A percentile compares a stretch with the other conserved stretches of the same genome.
Evolutionary conservation across 1,139 yeast genomes (phyloP).

Genomic region (Martiniozyma asiatica): DNA sequence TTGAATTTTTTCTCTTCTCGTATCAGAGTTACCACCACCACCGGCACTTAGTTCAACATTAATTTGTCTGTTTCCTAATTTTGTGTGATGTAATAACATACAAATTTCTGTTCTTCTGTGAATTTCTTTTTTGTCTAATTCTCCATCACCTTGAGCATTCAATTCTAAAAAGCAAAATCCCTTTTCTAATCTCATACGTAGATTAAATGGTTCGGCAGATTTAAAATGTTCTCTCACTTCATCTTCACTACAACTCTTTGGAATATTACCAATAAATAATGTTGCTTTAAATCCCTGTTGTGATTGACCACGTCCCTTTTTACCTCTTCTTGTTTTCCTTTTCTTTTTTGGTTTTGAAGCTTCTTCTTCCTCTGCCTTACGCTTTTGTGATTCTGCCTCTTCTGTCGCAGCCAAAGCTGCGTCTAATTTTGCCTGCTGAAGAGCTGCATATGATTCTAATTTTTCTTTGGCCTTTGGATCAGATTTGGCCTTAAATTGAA

Average conservation of each 20-base stretch:
- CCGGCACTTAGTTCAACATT: slow-evolving; percentile 96
- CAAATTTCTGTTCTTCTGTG: slow-evolving; percentile 76
- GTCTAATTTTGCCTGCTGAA: slow-evolving; percentile 18
- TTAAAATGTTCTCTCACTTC: slow-evolving; percentile 68
- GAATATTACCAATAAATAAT: slow-evolving; percentile 85
- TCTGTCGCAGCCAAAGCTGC: too few species aligned
- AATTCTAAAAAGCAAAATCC: slow-evolving; percentile 94
- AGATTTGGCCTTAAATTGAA: slow-evolving; percentile 48
- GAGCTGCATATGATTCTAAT: slow-evolving; percentile 2
- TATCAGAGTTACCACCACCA: slow-evolving; percentile 86
- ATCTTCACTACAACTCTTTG: slow-evolving; percentile 53
- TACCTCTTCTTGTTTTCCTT: slow-evolving; percentile 68
- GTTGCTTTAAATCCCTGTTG: slow-evolving; percentile 59
- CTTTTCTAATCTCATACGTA: slow-evolving; percentile 70
- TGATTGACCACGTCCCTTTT: slow-evolving; percentile 42
- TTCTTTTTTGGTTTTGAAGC: slow-evolving; percentile 30
- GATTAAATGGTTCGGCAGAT: slow-evolving; percentile 55
- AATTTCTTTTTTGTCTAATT: slow-evolving; percentile 41
- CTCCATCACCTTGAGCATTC: slow-evolving; percentile 26
- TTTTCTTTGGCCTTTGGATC: slow-evolving; percentile 2
- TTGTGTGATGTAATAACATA: slow-evolving; percentile 67
- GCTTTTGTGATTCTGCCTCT: slow-evolving; percentile 19
- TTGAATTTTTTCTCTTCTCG: slow-evolving; percentile 58
- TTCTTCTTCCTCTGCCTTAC: slow-evolving; percentile 15
- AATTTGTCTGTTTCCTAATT: slow-evolving; percentile 57